phyloP scores from a whole-genome alignment of 2,329 filamentous ascomycete genomes.

The Penicillium sp. region DNA sequence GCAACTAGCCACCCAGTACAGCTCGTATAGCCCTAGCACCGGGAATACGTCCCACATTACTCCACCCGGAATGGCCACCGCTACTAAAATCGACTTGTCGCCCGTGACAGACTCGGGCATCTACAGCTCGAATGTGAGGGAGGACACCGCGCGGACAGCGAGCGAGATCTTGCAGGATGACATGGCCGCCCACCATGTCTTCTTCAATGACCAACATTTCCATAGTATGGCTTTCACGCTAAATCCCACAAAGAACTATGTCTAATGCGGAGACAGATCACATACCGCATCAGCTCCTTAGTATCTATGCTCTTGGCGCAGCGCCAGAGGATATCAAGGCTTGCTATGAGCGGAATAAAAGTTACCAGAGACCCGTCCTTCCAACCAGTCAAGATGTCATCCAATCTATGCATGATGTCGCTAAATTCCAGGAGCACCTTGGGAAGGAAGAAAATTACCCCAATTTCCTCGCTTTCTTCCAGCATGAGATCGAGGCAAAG shows the following conservation, averaged over 20 bases:
- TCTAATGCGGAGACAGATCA: constrained; percentile 55
- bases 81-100: constrained; percentile 46
- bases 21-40: background rate
- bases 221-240: constrained; percentile 51
- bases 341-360: constrained; percentile 62
- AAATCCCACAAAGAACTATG: background rate
- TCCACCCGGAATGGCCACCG: constrained; percentile 46
- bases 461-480: constrained; percentile 75
- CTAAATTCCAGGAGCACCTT: constrained; percentile 57
- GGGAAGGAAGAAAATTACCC: constrained; percentile 65
- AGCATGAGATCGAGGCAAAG: constrained; percentile 64
- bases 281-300: constrained; percentile 73
- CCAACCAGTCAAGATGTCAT: constrained; percentile 51
- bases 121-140: constrained; percentile 47
- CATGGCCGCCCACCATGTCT: constrained; percentile 70
- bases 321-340: constrained; percentile 56
- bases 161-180: constrained; percentile 74
- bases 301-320: constrained; percentile 73
- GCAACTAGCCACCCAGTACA: constrained; percentile 1
- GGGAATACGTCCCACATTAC: background rate
- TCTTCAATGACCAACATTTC: constrained; percentile 71
- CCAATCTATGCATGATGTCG: constrained; percentile 56
- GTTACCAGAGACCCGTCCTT: constrained; percentile 61
- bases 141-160: constrained; percentile 60
- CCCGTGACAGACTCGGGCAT: constrained; percentile 41